Conservation (phyloP, 2,329 filamentous ascomycete genomes). For the Nemania bipapillata region DNA sequence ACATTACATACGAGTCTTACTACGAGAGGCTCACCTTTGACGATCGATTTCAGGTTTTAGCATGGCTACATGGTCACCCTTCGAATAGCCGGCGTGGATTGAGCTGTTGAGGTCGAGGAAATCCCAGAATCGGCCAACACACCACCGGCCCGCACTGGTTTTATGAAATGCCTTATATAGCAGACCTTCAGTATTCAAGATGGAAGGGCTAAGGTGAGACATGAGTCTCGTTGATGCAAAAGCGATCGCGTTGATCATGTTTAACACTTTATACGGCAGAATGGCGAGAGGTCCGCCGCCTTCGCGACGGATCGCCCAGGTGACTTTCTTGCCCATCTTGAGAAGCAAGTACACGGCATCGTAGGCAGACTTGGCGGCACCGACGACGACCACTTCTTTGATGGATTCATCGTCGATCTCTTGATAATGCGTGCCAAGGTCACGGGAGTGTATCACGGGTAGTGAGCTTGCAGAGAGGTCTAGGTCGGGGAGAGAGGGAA, state of each 20-base stretch:
- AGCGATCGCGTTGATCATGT: conserved; percentile 40
- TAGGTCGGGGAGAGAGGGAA: conserved; percentile 42
- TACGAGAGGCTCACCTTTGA: conserved; percentile 38
- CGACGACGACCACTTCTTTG: conserved; percentile 41
- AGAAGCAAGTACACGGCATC: conserved; percentile 46
- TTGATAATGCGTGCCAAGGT: conserved; percentile 39
- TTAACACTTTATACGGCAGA: conserved; percentile 41
- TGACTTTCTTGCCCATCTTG: conserved; percentile 44
- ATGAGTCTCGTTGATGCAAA: conserved; percentile 43
- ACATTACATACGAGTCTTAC: background rate
- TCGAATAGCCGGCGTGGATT: conserved; percentile 39
- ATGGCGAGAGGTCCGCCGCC: conserved; percentile 42
- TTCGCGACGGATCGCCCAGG: conserved; percentile 46
- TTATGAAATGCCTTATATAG: conserved; percentile 40
- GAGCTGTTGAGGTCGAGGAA: conserved; percentile 41
- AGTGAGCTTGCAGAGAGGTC: conserved; percentile 33
- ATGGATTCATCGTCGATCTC: conserved; percentile 30
- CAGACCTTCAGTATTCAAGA: conserved; percentile 39
- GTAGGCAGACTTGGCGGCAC: conserved; percentile 47
- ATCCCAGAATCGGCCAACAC: conserved; percentile 41
- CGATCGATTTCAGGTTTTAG: conserved; percentile 44
- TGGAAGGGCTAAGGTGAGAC: conserved; percentile 43
- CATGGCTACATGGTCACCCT: conserved; percentile 41
- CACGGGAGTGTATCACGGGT: conserved; percentile 44
- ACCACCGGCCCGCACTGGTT: conserved; percentile 37